Evolutionary conservation across 192 early-diverging fungal species (phyloP).

Genomic region (Coemansia sp.): DNA sequence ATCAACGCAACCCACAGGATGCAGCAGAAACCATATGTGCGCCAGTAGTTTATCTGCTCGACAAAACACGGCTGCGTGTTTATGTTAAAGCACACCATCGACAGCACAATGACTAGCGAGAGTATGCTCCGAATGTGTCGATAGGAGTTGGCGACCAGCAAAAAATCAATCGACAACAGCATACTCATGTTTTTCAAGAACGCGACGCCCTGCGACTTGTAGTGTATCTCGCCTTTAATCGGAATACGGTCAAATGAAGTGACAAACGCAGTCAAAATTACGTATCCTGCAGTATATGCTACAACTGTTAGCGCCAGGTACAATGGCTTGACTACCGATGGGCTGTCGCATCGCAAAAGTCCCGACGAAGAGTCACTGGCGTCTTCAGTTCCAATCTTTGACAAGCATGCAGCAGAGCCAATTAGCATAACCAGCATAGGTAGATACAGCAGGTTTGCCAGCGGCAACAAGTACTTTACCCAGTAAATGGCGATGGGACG

Average conservation of each 20-base stretch:
- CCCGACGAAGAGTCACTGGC: conserved; percentile 36
- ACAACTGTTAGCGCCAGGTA: conserved; percentile 63
- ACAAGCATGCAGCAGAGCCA: conserved; percentile 55
- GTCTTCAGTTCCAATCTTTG: conserved; percentile 45
- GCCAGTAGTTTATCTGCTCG: conserved; percentile 72
- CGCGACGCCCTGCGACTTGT: conserved; percentile 69
- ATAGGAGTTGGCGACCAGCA: conserved; percentile 62
- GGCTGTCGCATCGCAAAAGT: conserved; percentile 54
- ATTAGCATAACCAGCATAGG: conserved; percentile 59
- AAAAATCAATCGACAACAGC: conserved; percentile 65
- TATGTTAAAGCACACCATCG: conserved; percentile 75
- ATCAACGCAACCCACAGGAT: conserved; percentile 70
- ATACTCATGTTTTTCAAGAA: conserved; percentile 75
- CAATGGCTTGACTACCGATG: conserved; percentile 55
- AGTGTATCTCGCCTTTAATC: conserved; percentile 68
- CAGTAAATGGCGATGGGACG: conserved; percentile 50
- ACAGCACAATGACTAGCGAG: conserved; percentile 65
- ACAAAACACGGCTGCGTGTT: conserved; percentile 72
- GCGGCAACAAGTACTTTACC: conserved; percentile 56
- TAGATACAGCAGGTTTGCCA: conserved; percentile 57
- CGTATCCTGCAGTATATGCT: conserved; percentile 64
- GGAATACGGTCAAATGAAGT: conserved; percentile 73
- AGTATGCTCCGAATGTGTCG: conserved; percentile 65
- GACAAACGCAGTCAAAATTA: conserved; percentile 67
- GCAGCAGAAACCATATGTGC: conserved; percentile 64